Conservation (phyloP, 352 stramenopile species). For the Pythium monospermum region DNA sequence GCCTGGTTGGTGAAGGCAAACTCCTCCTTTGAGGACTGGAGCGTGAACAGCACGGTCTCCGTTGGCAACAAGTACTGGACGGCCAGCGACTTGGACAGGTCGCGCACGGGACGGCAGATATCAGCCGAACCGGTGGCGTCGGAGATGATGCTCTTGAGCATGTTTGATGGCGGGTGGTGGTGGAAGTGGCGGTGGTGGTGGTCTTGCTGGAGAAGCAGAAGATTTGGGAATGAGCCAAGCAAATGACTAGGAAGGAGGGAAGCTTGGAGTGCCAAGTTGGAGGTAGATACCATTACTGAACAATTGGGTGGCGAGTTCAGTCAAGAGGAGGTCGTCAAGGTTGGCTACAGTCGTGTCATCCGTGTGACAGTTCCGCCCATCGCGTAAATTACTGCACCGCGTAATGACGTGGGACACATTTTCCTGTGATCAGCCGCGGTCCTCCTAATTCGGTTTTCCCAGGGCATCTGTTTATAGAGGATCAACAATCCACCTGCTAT, state of each 20-base stretch:
- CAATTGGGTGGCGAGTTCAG: too few species aligned
- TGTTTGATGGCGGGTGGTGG: neutral
- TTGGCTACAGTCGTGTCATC: too few species aligned
- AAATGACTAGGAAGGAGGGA: neutral
- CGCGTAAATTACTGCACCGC: too few species aligned
- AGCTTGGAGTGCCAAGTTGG: neutral
- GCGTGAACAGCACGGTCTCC: conserved; percentile 47
- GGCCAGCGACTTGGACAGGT: conserved; percentile 43
- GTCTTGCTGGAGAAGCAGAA: neutral
- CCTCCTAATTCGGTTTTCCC: too few species aligned
- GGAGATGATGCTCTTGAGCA: conserved; percentile 19
- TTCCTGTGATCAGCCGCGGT: too few species aligned
- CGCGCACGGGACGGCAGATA: conserved; percentile 21
- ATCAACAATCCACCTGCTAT: too few species aligned
- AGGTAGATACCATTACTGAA: neutral
- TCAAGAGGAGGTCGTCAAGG: too few species aligned
- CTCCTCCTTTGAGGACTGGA: conserved; percentile 52
- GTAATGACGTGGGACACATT: too few species aligned
- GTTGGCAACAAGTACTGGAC: conserved; percentile 43
- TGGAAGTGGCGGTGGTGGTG: conserved; percentile 1
- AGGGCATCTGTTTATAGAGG: too few species aligned
- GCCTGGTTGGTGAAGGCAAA: conserved; percentile 67
- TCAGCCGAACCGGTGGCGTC: conserved; percentile 21
- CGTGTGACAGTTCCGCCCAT: too few species aligned
- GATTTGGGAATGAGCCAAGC: conserved; percentile 8